phyloP scores from a whole-genome alignment of 176 grass and related monocot genomes.

The Carex myosuroides region DNA sequence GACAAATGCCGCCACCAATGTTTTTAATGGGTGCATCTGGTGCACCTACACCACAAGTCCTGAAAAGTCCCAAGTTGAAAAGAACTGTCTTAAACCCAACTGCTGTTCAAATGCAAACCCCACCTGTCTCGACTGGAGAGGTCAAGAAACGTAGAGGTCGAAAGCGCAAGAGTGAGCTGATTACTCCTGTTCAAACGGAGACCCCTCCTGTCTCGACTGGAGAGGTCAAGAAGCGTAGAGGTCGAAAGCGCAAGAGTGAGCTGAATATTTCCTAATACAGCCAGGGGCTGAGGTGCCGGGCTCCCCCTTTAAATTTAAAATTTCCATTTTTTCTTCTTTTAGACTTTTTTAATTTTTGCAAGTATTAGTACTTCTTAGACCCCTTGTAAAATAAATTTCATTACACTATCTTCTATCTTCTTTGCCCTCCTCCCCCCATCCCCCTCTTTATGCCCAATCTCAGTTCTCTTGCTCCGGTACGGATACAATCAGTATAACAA shows the following conservation, averaged over 20 bases:
- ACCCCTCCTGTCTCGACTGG: not conserved
- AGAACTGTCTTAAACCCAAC: not conserved
- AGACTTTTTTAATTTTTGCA: not conserved
- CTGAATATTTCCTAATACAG: not conserved
- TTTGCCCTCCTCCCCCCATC: not conserved
- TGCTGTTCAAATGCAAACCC: not conserved
- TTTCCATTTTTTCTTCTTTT: not conserved
- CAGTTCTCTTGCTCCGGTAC: slow-evolving; percentile 34
- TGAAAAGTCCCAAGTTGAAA: not conserved
- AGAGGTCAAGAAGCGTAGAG: slow-evolving; percentile 15
- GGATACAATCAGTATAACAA: slow-evolving; percentile 54
- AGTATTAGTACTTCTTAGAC: slow-evolving; percentile 12
- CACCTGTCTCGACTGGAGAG: not conserved
- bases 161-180: not conserved
- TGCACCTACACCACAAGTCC: not conserved
- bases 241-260: slow-evolving; percentile 2
- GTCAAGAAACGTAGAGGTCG: slow-evolving; percentile 19
- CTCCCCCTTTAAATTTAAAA: not conserved
- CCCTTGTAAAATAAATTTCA: not conserved
- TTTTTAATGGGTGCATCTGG: not conserved
- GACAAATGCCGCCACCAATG: slow-evolving; percentile 8
- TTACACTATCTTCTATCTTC: slow-evolving; percentile 3
- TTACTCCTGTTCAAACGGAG: not conserved
- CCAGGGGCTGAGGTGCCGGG: not conserved
- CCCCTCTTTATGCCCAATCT: slow-evolving; percentile 5